Evolutionary conservation across 2,329 filamentous ascomycete genomes (phyloP).

Genomic region (Cytospora mali): DNA sequence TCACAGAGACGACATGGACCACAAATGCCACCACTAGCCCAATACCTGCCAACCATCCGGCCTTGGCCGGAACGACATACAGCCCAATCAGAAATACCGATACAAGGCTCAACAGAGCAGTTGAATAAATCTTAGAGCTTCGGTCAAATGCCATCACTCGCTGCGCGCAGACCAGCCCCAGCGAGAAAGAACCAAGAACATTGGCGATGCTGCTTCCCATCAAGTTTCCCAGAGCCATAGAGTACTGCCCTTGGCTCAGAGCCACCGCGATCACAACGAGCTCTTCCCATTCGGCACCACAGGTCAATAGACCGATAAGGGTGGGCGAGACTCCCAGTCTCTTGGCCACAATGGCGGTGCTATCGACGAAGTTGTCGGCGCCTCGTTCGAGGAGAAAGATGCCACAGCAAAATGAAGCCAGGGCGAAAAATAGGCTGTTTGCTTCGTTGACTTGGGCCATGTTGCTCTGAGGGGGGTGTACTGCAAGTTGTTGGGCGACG

Average conservation of each 20-base stretch:
- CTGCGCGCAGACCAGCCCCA: slow-evolving; percentile 48
- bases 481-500: slow-evolving; percentile 32
- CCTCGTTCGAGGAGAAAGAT: slow-evolving; percentile 54
- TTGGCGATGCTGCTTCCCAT: slow-evolving; percentile 56
- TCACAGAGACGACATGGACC: slow-evolving; percentile 48
- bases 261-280: slow-evolving; percentile 52
- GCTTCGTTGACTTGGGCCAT: slow-evolving; percentile 37
- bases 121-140: slow-evolving; percentile 51
- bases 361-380: slow-evolving; percentile 54
- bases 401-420: slow-evolving; percentile 44
- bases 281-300: slow-evolving; percentile 58
- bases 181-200: slow-evolving; percentile 55
- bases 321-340: slow-evolving; percentile 49
- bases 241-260: slow-evolving; percentile 45
- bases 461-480: slow-evolving; percentile 29
- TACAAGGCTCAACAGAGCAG: slow-evolving; percentile 45
- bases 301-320: slow-evolving; percentile 53
- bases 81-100: slow-evolving; percentile 42
- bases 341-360: slow-evolving; percentile 49
- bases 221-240: slow-evolving; percentile 54
- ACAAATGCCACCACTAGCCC: slow-evolving; percentile 46
- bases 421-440: slow-evolving; percentile 44
- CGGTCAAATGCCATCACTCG: slow-evolving; percentile 43
- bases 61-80: slow-evolving; percentile 34
- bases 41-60: slow-evolving; percentile 41